Conservation (phyloP, 495 filamentous ascomycete genomes). For the Thermochaetoides thermophila region DNA sequence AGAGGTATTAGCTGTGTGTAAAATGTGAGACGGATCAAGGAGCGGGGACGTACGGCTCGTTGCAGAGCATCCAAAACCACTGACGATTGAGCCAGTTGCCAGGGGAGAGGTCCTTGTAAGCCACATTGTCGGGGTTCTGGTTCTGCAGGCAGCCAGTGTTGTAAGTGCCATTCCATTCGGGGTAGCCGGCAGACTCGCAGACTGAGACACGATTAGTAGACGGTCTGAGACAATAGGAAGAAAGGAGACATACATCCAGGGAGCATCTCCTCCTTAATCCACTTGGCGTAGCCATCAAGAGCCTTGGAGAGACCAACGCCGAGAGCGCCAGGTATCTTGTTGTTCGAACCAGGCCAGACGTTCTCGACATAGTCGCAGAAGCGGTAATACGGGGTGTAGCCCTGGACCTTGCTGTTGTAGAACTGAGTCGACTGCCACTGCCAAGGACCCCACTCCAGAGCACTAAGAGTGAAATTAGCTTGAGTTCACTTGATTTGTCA, state of each 20-base stretch:
- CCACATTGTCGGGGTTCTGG: conserved; percentile 38
- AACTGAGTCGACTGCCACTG: conserved; percentile 39
- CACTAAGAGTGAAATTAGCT: too few relatives aligned
- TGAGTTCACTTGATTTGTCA: too few relatives aligned
- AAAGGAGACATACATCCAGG: conserved; percentile 19
- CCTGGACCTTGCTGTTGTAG: conserved; percentile 16
- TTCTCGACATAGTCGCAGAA: conserved; percentile 25
- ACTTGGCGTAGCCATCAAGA: conserved; percentile 28
- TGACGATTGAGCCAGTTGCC: conserved; percentile 40
- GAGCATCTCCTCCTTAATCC: conserved; percentile 32
- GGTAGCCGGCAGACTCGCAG: conserved; percentile 16
- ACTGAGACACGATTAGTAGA: conserved; percentile 2
- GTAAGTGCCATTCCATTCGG: conserved; percentile 35
- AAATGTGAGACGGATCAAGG: too few relatives aligned
- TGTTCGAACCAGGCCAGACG: conserved; percentile 14
- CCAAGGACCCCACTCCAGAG: conserved; percentile 41
- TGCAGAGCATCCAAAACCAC: conserved; percentile 54
- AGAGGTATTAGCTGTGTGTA: too few relatives aligned
- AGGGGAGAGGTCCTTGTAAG: conserved; percentile 40
- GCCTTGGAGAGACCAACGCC: conserved; percentile 18
- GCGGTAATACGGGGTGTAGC: conserved; percentile 15
- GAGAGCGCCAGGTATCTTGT: conserved; percentile 12
- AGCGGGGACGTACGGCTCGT: conserved; percentile 33
- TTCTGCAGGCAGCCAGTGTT: conserved; percentile 40
- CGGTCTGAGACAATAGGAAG: not conserved